A percentile compares a stretch with the other conserved stretches of the same genome.
Conservation (phyloP, 129 eudicot genomes). For the Helichrysum umbraculigerum region DNA sequence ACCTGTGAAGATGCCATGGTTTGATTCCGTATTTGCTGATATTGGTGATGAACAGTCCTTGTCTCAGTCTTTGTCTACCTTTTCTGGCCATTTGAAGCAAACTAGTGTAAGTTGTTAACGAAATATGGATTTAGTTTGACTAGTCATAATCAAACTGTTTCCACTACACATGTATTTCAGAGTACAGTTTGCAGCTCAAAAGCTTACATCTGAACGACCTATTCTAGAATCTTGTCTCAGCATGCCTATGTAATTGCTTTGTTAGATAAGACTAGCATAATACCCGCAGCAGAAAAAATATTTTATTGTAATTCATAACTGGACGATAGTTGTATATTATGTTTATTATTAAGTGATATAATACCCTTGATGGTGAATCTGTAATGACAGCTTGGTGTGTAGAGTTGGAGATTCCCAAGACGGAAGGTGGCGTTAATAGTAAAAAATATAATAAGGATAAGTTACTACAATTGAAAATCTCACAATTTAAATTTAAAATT, state of each 20-base stretch:
- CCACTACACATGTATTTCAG: neutral
- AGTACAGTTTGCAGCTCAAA: slow-evolving; percentile 1
- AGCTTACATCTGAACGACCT: slow-evolving; percentile 18
- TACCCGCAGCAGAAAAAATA: too few species aligned
- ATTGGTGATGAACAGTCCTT: slow-evolving; percentile 97
- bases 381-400: too few species aligned
- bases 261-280: neutral
- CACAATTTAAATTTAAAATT: too few species aligned
- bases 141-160: neutral
- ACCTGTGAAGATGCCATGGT: slow-evolving; percentile 87
- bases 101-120: slow-evolving; percentile 66
- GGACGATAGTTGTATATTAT: too few species aligned
- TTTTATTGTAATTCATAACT: too few species aligned
- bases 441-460: too few species aligned
- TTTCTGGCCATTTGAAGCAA: slow-evolving; percentile 93
- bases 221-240: slow-evolving; percentile 8
- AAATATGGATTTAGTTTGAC: slow-evolving; percentile 5
- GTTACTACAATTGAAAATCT: too few species aligned
- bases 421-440: too few species aligned
- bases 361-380: too few species aligned
- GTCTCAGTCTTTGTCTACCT: slow-evolving; percentile 93
- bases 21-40: slow-evolving; percentile 90
- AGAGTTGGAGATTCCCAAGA: too few species aligned
- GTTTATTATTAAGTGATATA: too few species aligned
- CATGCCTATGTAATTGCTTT: slow-evolving; percentile 2